Base-by-base conservation (phyloP, 345 rosid genomes). In the Aquilaria yunnanensis region DNA sequence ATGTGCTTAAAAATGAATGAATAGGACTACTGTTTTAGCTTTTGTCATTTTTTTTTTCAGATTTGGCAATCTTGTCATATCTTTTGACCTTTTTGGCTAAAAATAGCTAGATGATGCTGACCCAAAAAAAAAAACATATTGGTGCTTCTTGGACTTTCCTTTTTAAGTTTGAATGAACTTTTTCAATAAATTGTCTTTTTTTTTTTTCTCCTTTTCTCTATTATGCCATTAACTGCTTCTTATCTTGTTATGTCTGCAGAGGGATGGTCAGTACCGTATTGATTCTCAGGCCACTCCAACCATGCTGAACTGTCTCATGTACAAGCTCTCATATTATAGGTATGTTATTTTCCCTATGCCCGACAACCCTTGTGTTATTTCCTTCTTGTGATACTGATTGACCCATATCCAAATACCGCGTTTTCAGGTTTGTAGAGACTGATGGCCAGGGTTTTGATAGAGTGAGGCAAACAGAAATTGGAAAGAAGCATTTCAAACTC, bases 291-390 rank as follows among this genome's bases (percentile, higher is more conserved):
- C 99, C 67, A 88, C 97, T 30, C 90, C 96, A 66, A 93, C 97
- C 51, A 90, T 93, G 98, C 72, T 93, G 67, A 90, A 93, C 64
- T 80, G 83, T 75, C 97, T 94, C 32, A 94, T 94, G 99, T 91
- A 91, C 84, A 94, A 89, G 74, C 96, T 94, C 14, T 87, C 88
- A 7, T 94, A 94, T 82, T 94, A 83, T 88, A 91, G 99, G 99
- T 94, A 62, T 8, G 78, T 46, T 54, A 1, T 64, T 45, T 52
- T 60, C 14, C 69, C 60, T 31, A 58, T 43, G 8, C 32, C 11
- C 11, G 2, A 23, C 43, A 37, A 9, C 43, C 43, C 47, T 13
- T 31, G 1, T 37, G 14, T 29, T 52, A 29, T 63, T 51, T 62
- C 14, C 51, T 14, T 65, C 56, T 54, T 62, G 14, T 13, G 41